A percentile compares a stretch with the other conserved stretches of the same genome.
phyloP scores from a whole-genome alignment of 352 stramenopile genomes.

The Thalassiosira mediterranea region DNA sequence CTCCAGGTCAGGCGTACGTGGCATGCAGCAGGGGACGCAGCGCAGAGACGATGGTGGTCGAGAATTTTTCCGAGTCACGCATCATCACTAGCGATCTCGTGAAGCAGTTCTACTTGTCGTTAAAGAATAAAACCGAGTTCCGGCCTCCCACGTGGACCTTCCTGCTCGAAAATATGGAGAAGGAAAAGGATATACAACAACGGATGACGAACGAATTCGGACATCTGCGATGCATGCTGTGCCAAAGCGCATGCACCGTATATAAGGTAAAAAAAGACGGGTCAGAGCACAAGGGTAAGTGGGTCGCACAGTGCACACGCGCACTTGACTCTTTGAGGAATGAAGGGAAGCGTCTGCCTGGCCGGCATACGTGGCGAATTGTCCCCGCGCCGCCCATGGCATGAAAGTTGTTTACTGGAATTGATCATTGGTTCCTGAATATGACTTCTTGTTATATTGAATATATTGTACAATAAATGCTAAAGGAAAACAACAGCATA shows the following conservation, averaged over 20 bases:
- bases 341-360: not conserved
- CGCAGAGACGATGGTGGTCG: conserved; percentile 49
- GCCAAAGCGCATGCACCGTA: conserved; percentile 7
- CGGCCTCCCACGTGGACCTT: conserved; percentile 5
- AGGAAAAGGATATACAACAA: conserved; percentile 11
- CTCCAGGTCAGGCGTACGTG: conserved; percentile 64
- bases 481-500: too few relatives aligned
- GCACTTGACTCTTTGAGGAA: conserved; percentile 1
- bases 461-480: too few relatives aligned
- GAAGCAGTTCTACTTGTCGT: conserved; percentile 35
- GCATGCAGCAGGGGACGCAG: conserved; percentile 48
- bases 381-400: too few relatives aligned
- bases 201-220: conserved; percentile 1
- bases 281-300: conserved; percentile 3
- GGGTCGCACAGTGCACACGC: conserved; percentile 19
- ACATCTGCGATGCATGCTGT: not conserved
- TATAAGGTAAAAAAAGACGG: conserved; percentile 16
- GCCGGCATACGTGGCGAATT: too few relatives aligned
- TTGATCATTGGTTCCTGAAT: too few relatives aligned
- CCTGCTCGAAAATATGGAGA: conserved; percentile 15
- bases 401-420: too few relatives aligned
- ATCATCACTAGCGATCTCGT: conserved; percentile 39
- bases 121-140: conserved; percentile 8
- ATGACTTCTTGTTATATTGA: too few relatives aligned
- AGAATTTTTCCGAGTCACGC: conserved; percentile 23